Percentiles rank a stretch among this genome's conserved stretches.
Evolutionary conservation across 331 rosid genomes (phyloP).

Genomic region (Erythrophleum ivorense): DNA sequence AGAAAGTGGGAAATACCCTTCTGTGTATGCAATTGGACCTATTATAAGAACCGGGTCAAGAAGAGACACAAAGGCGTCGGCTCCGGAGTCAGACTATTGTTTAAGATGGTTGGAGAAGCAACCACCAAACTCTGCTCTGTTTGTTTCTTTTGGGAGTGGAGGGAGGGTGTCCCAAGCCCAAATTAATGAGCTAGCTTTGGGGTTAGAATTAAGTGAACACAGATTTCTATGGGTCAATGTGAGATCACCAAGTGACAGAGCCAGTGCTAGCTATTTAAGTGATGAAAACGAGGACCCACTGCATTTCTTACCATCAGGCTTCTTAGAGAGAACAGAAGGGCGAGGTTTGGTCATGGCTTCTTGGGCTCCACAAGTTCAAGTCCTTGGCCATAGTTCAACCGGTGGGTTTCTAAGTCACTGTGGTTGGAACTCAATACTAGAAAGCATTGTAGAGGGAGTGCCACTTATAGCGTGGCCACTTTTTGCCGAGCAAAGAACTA

Average conservation of each 20-base stretch:
- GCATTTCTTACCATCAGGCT: slow-evolving; percentile 40
- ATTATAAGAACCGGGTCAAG: slow-evolving; percentile 39
- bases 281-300: slow-evolving; percentile 30
- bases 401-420: slow-evolving; percentile 51
- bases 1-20: neutral
- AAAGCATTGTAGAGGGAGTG: slow-evolving; percentile 42
- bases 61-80: slow-evolving; percentile 16
- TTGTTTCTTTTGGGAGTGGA: slow-evolving; percentile 52
- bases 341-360: slow-evolving; percentile 44
- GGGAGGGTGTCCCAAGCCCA: slow-evolving; percentile 50
- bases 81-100: neutral
- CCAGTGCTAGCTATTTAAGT: slow-evolving; percentile 26
- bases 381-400: slow-evolving; percentile 43
- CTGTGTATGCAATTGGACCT: slow-evolving; percentile 47
- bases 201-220: slow-evolving; percentile 43
- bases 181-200: slow-evolving; percentile 44
- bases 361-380: slow-evolving; percentile 51
- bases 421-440: slow-evolving; percentile 54
- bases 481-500: slow-evolving; percentile 46
- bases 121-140: slow-evolving; percentile 35
- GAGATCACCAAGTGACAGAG: slow-evolving; percentile 32
- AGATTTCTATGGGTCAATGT: slow-evolving; percentile 46
- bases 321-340: slow-evolving; percentile 45
- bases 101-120: slow-evolving; percentile 48
- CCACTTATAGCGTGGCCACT: slow-evolving; percentile 47